phyloP scores from a whole-genome alignment of 805 yeast species.

The Schwanniomyces pseudopolymorphus region DNA sequence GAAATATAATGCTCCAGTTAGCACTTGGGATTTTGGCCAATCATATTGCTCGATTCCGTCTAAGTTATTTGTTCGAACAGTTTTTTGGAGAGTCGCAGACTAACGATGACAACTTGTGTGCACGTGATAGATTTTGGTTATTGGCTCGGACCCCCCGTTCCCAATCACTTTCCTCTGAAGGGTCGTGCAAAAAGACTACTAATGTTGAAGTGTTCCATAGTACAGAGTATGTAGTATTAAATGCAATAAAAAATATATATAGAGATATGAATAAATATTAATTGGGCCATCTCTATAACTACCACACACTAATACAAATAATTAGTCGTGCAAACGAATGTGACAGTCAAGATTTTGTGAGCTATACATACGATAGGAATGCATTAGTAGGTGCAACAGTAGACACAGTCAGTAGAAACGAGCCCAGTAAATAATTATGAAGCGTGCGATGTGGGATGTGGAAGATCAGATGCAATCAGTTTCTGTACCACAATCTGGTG shows the following conservation, averaged over 20 bases:
- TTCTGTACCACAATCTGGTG: constrained; percentile 85
- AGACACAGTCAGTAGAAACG: neutral
- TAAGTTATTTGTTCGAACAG: neutral
- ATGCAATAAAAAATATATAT: neutral
- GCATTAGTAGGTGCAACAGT: neutral
- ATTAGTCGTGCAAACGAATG: neutral
- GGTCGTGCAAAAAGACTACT: too few relatives aligned
- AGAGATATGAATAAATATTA: neutral
- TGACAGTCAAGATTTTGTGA: neutral
- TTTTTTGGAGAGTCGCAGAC: too few relatives aligned
- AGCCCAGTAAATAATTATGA: constrained; percentile 1
- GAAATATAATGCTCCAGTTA: neutral
- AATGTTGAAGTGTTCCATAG: too few relatives aligned
- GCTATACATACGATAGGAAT: neutral
- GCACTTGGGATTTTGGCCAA: neutral
- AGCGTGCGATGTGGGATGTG: neutral
- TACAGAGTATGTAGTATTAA: neutral
- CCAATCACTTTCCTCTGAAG: neutral
- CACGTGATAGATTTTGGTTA: too few relatives aligned
- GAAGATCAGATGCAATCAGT: constrained; percentile 14
- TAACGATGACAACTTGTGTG: too few relatives aligned
- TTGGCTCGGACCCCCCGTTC: too few relatives aligned
- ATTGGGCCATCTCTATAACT: neutral
- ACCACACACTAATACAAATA: neutral
- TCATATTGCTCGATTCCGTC: constrained; percentile 1